Evolutionary conservation across 495 filamentous ascomycete species (phyloP), one percentile per base, ranked within the genome.

Genomic region (Pseudoneurospora amorphoporcata): DNA sequence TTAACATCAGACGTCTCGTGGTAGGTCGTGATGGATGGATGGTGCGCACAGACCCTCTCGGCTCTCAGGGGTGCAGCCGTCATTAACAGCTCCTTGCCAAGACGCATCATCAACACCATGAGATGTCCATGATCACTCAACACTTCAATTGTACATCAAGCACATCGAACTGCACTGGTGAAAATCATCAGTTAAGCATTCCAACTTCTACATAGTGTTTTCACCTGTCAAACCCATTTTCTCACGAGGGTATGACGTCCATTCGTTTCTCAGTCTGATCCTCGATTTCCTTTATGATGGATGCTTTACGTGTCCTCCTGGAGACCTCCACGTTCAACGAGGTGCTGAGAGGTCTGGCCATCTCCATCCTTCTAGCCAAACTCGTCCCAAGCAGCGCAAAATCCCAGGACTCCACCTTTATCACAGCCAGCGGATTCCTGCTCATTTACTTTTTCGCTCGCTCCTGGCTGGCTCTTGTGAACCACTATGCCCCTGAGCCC

Each of bases 401-500:
- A 17, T 37, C 38, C 8, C 42, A 53, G 9, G 42, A 29, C 4
- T 68, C 70, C 2, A 19, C 53, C 0, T 39, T 61, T 0, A 29
- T 73, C 42, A 73, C 73, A 0, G 14, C 42, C 10, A 38, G 37
- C 17, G 72, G 71, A 3, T 73, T 78, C 9, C 72, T 73, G 14
- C 38, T 69, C 10, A 17, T 81, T n/a, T 76, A 69, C 39, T 39
- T 76, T 5, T 68, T 76, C 2, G 73, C 73, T 10, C 53, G 72
- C 3, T 68, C 58, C 0, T 82, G 80, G 87, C 75, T 84, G 10
- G 74, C 74, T 12, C 70, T 83, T 8, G 85, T 87, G 9, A 80
- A 78, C 39, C 70, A 81, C 71, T 74, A 83, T 74, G 90, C 93
- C 53, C 89, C 92, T 40, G 90, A 94, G 69, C 92, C 94, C 10